Base-by-base conservation (phyloP, 1,139 yeast species). In the Saccharomycopsis phalli region DNA sequence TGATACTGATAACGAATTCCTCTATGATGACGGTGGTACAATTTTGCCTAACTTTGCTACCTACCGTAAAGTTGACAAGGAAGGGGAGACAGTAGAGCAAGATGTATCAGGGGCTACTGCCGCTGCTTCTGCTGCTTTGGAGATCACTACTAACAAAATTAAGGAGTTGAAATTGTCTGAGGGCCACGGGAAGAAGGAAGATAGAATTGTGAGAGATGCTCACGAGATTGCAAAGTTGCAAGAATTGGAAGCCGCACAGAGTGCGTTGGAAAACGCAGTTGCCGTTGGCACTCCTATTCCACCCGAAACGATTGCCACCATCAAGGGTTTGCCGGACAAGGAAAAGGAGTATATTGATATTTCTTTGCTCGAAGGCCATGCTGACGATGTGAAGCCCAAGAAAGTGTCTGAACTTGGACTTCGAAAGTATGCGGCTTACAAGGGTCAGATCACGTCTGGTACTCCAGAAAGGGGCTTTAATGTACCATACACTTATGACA, bases 401-500 rank as follows among this genome's bases (percentile, higher is more conserved):
- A 65, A 8, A 53, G 54, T 38, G 53, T 62, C 3, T 60, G 63
- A 6, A 54, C 56, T 42, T 60, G 59, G 37, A 50, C 50, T 26
- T 50, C 47, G 25, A 30, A 47, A 23, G 35, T 45, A 38, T 31
- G 43, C 44, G 14, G 27, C 45, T 42, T 31, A 51, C 48, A 36
- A 53, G 47, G 34, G 54, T 45, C 44, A 46, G 18, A 44, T 46
- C n/a, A 52, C 50, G 4, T 46, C 47, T 16, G 49, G 49, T 14
- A 27, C 13, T 13, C 38, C 27, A n/a, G 22, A 14, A 14, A 14
- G 38, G 20, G 23, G 32, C 10, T 44, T 44, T 26, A 34, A 36
- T 34, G 67, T 71, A 18, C 87, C 87, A 1, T 81, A 81, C 54
- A 79, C 88, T 2, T 72, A 81, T 4, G 87, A 81, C 27, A 70